Percentiles rank a stretch among this genome's conserved stretches.
These are phyloP conservation scores for Neocatenulostroma microsporum DNA, from an alignment of 2,329 filamentous ascomycete genomes.

Conservation along the genomic window DNA sequence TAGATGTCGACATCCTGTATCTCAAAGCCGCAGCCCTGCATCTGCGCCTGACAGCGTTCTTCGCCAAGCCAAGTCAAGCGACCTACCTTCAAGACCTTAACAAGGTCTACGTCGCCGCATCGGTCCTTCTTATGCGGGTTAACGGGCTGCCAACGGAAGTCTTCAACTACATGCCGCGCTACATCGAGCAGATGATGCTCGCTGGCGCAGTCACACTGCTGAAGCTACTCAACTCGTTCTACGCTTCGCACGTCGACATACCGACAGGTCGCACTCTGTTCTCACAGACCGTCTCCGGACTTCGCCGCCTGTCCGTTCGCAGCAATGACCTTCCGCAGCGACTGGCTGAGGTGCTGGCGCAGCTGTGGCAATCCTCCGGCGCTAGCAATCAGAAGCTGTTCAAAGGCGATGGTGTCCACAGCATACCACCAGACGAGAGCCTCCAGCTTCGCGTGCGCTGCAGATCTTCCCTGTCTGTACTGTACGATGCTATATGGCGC, in stretches of 20 bases:
- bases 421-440: constrained; percentile 50
- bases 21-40: constrained; percentile 67
- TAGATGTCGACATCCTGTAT: constrained; percentile 51
- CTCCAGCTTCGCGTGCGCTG: constrained; percentile 75
- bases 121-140: constrained; percentile 62
- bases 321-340: constrained; percentile 74
- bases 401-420: constrained; percentile 20
- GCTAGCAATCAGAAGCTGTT: constrained; percentile 24
- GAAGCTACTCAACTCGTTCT: constrained; percentile 69
- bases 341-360: constrained; percentile 75
- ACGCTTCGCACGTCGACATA: constrained; percentile 63
- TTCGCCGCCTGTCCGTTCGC: constrained; percentile 65
- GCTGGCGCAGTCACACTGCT: constrained; percentile 69
- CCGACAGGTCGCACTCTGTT: constrained; percentile 62
- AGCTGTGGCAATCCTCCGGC: constrained; percentile 64
- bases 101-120: constrained; percentile 65
- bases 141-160: constrained; percentile 50
- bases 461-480: constrained; percentile 74
- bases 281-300: constrained; percentile 60
- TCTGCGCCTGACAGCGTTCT: constrained; percentile 70
- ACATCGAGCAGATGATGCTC: constrained; percentile 79
- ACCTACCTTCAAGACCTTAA: constrained; percentile 68
- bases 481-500: constrained; percentile 78
- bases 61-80: constrained; percentile 64
- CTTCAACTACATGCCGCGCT: constrained; percentile 60